Evolutionary conservation across 2,329 filamentous ascomycete species (phyloP).

Genomic region (Fusarium sp.): DNA sequence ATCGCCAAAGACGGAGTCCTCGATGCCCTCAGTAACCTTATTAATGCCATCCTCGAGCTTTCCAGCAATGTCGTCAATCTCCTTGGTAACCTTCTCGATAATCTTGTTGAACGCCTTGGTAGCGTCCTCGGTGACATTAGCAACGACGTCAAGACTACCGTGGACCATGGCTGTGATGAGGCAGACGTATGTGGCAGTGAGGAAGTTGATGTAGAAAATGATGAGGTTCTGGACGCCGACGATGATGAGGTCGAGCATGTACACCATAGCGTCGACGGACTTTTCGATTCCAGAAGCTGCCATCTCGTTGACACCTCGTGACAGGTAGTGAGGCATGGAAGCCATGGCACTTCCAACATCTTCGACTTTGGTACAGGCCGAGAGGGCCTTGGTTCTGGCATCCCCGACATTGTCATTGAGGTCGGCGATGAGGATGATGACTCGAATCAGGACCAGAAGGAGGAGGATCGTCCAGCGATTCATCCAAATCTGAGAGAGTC

Average conservation of each 20-base stretch:
- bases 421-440: constrained; percentile 78
- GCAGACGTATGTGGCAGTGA: constrained; percentile 90
- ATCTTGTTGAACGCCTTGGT: constrained; percentile 62
- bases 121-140: constrained; percentile 62
- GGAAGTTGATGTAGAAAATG: constrained; percentile 90
- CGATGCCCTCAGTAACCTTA: constrained; percentile 56
- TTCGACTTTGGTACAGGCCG: constrained; percentile 92
- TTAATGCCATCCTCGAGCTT: constrained; percentile 61
- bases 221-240: constrained; percentile 88
- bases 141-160: constrained; percentile 78
- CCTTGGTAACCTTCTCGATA: constrained; percentile 65
- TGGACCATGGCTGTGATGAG: constrained; percentile 86
- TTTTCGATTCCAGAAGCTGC: constrained; percentile 83
- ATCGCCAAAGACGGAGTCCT: constrained; percentile 61
- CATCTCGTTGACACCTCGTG: constrained; percentile 86
- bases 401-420: constrained; percentile 79
- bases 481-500: constrained; percentile 96
- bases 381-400: constrained; percentile 83
- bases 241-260: constrained; percentile 80
- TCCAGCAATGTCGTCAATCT: constrained; percentile 67
- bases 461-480: constrained; percentile 96
- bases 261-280: constrained; percentile 82
- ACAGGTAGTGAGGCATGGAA: constrained; percentile 97
- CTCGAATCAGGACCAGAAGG: constrained; percentile 83
- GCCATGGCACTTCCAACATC: constrained; percentile 94